phyloP scores from a whole-genome alignment of 306 rosid species.

The Oemleria cerasiformis region DNA sequence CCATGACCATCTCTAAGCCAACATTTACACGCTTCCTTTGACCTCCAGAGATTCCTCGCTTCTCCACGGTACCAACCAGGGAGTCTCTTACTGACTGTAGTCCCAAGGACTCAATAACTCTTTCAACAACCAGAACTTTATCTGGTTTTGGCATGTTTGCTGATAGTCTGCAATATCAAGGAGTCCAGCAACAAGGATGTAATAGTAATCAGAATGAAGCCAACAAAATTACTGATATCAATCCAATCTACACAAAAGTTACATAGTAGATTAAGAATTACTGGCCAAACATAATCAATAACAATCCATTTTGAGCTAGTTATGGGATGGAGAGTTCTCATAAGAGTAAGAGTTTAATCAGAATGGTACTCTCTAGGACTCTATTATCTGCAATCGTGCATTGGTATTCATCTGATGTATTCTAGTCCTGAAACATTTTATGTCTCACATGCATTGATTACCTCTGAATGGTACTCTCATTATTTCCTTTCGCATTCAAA shows the following conservation, averaged over 20 bases:
- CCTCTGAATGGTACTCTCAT: neutral
- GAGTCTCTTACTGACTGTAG: constrained; percentile 79
- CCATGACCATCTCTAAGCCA: constrained; percentile 90
- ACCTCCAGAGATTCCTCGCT: constrained; percentile 79
- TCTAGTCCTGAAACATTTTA: neutral
- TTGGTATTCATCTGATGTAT: too few relatives aligned
- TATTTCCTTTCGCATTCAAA: neutral
- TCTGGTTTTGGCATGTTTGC: constrained; percentile 79
- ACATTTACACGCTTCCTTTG: constrained; percentile 81
- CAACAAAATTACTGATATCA: constrained; percentile 4
- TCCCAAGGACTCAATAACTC: constrained; percentile 80
- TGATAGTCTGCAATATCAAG: constrained; percentile 48
- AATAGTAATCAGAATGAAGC: constrained; percentile 25
- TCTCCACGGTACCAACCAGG: constrained; percentile 75
- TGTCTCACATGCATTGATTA: neutral
- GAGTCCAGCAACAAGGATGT: constrained; percentile 18
- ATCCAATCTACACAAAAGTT: constrained; percentile 14
- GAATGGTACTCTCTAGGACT: neutral
- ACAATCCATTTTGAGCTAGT: neutral
- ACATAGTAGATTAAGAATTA: neutral
- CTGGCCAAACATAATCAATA: neutral
- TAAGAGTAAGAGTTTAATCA: neutral
- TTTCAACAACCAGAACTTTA: constrained; percentile 80
- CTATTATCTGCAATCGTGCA: too few relatives aligned
- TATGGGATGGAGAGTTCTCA: neutral